A percentile compares a stretch with the other conserved stretches of the same genome.
Evolutionary conservation across 495 filamentous ascomycete genomes (phyloP).

Genomic region (Neurospora sp.): DNA sequence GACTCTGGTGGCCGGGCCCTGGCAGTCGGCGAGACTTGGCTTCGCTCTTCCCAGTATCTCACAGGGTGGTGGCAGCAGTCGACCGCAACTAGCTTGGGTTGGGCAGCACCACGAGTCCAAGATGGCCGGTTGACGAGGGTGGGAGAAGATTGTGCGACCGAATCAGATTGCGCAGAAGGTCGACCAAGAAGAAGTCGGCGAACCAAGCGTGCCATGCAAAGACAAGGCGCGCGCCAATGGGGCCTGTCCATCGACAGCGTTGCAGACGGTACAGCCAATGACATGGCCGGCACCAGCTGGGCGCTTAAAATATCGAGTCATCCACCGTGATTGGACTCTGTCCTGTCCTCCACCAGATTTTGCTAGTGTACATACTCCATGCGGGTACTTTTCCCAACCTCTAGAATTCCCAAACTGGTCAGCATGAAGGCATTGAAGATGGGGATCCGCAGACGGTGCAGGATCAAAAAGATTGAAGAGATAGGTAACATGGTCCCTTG

Average conservation of each 20-base stretch:
- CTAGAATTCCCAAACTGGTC: background rate
- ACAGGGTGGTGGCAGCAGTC: background rate
- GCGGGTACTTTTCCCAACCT: background rate
- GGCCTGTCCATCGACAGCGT: slow-evolving; percentile 4
- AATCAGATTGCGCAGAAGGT: slow-evolving; percentile 15
- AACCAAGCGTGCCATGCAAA: slow-evolving; percentile 17
- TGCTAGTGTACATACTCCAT: background rate
- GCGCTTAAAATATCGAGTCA: slow-evolving; percentile 23
- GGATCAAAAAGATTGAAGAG: background rate
- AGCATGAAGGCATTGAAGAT: background rate
- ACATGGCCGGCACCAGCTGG: slow-evolving; percentile 9
- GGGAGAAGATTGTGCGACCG: background rate
- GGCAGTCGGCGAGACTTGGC: background rate
- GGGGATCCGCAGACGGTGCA: background rate
- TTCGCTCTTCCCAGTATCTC: background rate
- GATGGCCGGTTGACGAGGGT: slow-evolving; percentile 1
- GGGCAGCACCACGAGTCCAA: slow-evolving; percentile 12
- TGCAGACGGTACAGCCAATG: slow-evolving; percentile 19
- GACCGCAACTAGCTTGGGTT: slow-evolving; percentile 6
- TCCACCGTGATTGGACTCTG: slow-evolving; percentile 14
- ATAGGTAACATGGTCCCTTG: background rate
- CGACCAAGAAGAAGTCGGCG: slow-evolving; percentile 2
- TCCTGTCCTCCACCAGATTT: background rate
- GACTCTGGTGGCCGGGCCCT: background rate
- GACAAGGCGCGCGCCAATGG: slow-evolving; percentile 27